Evolutionary conservation across 2,329 filamentous ascomycete species (phyloP).

Genomic region (Fusarium torulosum): DNA sequence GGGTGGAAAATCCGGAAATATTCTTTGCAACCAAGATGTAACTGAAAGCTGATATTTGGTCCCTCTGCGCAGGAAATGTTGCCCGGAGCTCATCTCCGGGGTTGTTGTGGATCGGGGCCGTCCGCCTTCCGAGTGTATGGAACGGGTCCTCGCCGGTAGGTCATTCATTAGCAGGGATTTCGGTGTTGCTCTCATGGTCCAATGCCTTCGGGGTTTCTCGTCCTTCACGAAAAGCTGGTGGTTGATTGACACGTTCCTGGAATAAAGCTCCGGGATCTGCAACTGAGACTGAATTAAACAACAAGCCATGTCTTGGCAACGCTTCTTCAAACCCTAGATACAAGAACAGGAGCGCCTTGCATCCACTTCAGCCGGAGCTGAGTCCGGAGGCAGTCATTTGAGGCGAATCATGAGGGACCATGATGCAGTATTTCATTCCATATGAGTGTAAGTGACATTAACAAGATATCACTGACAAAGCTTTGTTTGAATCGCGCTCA

Average conservation of each 20-base stretch:
- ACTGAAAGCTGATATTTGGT: not conserved
- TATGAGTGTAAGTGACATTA: slow-evolving; percentile 3
- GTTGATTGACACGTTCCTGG: not conserved
- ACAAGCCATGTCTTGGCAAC: not conserved
- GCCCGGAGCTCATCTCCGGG: not conserved
- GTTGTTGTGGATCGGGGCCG: not conserved
- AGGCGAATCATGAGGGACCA: not conserved
- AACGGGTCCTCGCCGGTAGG: not conserved
- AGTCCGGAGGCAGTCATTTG: slow-evolving; percentile 1
- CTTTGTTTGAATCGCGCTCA: not conserved
- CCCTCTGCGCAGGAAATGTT: not conserved
- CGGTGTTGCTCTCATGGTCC: not conserved
- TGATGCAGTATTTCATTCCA: slow-evolving; percentile 17
- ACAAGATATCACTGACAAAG: slow-evolving; percentile 3
- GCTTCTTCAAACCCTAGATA: not conserved
- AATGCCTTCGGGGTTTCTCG: not conserved
- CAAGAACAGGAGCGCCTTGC: not conserved
- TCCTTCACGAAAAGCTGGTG: not conserved
- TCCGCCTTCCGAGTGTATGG: slow-evolving; percentile 1
- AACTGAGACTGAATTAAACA: not conserved
- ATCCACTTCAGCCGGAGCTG: not conserved
- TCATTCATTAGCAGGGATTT: not conserved
- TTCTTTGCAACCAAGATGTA: not conserved
- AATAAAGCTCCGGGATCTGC: not conserved
- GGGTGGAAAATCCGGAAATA: not conserved